A percentile compares a stretch with the other conserved stretches of the same genome.
These are phyloP conservation scores for Physcomitrellopsis africana DNA, from an alignment of 225 moss, liverwort and hornwort species.

Conservation along the genomic window DNA sequence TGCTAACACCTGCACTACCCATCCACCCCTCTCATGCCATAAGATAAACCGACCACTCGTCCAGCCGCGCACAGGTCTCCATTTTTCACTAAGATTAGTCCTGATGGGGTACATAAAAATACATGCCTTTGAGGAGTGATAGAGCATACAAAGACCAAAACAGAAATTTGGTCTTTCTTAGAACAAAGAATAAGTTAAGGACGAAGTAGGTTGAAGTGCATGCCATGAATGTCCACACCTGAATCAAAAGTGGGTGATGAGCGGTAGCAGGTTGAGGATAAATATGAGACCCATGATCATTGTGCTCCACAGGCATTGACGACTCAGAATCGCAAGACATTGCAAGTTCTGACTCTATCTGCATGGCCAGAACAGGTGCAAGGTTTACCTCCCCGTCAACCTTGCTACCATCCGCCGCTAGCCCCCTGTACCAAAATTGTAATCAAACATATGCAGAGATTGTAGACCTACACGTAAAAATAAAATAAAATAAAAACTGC, in stretches of 20 bases:
- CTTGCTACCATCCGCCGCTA: slow-evolving; percentile 68
- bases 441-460: slow-evolving; percentile 15
- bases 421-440: slow-evolving; percentile 50
- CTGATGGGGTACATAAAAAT: background rate
- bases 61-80: background rate
- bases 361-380: slow-evolving; percentile 81
- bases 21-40: slow-evolving; percentile 27
- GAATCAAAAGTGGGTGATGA: slow-evolving; percentile 81
- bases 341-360: slow-evolving; percentile 76
- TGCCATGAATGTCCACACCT: slow-evolving; percentile 43
- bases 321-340: slow-evolving; percentile 70
- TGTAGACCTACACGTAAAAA: background rate
- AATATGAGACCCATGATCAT: slow-evolving; percentile 64
- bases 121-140: too few relatives aligned
- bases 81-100: background rate
- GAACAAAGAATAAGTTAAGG: background rate
- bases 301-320: slow-evolving; percentile 62
- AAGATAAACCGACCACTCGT: slow-evolving; percentile 22
- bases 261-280: slow-evolving; percentile 58
- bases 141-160: background rate
- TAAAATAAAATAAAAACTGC: background rate
- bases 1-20: slow-evolving; percentile 63
- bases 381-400: slow-evolving; percentile 66
- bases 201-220: background rate
- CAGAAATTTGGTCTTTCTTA: background rate